phyloP scores from a whole-genome alignment of 2,329 filamentous ascomycete species.

The Alternaria infectoria region DNA sequence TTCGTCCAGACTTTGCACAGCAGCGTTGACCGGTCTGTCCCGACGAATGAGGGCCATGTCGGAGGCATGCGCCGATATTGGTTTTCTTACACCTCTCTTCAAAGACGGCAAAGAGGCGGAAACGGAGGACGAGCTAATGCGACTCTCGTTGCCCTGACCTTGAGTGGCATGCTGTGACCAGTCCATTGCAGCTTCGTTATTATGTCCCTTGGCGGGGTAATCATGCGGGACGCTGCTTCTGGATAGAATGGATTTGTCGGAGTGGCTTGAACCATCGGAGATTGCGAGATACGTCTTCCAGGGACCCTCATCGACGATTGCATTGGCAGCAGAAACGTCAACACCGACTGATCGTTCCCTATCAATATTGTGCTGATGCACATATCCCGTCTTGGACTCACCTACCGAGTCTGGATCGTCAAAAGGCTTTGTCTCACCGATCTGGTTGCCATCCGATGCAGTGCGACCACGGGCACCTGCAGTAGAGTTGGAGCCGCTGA shows the following conservation, averaged over 20 bases:
- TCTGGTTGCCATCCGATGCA: conserved; percentile 9
- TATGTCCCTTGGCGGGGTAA: conserved; percentile 12
- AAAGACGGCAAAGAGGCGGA: conserved; percentile 37
- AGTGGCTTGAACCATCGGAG: conserved; percentile 27
- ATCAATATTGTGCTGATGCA: conserved; percentile 13
- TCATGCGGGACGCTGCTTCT: conserved; percentile 23
- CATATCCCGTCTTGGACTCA: conserved; percentile 9
- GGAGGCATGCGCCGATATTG: not conserved
- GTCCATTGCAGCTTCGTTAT: conserved; percentile 17
- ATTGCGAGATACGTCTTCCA: conserved; percentile 37
- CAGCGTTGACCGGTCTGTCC: not conserved
- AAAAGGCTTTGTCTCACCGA: conserved; percentile 20
- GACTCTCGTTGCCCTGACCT: conserved; percentile 27
- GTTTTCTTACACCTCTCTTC: conserved; percentile 9
- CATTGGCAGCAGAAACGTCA: conserved; percentile 2
- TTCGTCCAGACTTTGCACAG: conserved; percentile 8
- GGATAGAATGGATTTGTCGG: conserved; percentile 12
- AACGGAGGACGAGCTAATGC: conserved; percentile 19
- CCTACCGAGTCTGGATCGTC: conserved; percentile 19
- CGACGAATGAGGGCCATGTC: not conserved
- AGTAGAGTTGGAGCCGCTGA: conserved; percentile 15
- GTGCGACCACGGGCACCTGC: conserved; percentile 3
- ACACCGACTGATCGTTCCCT: conserved; percentile 1
- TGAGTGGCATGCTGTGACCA: conserved; percentile 38
- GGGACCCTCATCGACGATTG: conserved; percentile 35